Evolutionary conservation across 805 yeast genomes (phyloP), one percentile per base, ranked within the genome.

Genomic region (Spathaspora girioi): DNA sequence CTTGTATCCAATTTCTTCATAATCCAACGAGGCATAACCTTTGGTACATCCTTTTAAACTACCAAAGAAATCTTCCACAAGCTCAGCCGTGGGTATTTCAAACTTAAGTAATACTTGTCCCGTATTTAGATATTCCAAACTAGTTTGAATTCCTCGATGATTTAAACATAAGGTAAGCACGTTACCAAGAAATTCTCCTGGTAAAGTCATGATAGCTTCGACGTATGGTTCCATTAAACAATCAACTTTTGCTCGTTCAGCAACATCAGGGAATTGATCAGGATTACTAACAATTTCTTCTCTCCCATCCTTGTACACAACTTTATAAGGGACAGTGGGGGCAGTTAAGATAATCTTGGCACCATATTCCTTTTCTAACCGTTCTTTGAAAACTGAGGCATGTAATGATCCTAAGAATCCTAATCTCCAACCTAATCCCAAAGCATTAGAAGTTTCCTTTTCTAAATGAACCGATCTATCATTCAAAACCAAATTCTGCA

Each of bases 341-440:
- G 96, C 92, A 0, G 98, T 94, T 53, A 93, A 84, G 54, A 93
- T 90, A 55, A 93, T 79, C 54, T 89, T 86, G 1, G 96, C 91
- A 6, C 98, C 98, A 63, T 94, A 92, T 66, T 93, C 99, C 56
- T 88, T 89, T 59, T 91, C 96, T 52, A 93, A 73, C 47, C 99
- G 75, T 60, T 94, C 97, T 60, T 87, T 87, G 69, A 93, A 93
- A 1, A 93, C 97, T 9, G 96, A 86, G 0, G 98, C 97, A 72
- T 93, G 99, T 32, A 93, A 70, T 0, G 97, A 89, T 0, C 99
- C 99, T 29, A 93, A 71, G 64, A 93, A 93, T 1, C 99, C 99
- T 35, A 93, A 71, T 67, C 98, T 82, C 99, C 99, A 93, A 35
- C 99, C 99, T 62, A 92, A 94, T 0, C 99, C 99, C 51, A 93